Base-by-base conservation (phyloP, 805 yeast genomes). In the Saturnispora quitensis region DNA sequence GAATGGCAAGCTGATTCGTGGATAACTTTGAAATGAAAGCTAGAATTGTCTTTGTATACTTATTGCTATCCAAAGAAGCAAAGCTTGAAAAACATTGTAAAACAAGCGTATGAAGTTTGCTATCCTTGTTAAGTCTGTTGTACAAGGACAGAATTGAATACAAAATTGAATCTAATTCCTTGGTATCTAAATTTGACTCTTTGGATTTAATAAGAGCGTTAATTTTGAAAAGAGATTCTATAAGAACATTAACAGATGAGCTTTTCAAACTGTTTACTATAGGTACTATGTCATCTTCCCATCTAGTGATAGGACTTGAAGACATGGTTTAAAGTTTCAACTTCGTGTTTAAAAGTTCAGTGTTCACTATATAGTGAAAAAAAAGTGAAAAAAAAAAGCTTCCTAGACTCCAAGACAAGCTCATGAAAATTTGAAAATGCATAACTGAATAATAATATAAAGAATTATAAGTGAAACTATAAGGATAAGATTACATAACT, bases 51-150 rank as follows among this genome's bases (percentile, higher is more conserved):
- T 62, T 55, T 4, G 61, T 53, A 40, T 62, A 62, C 43, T 50
- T 57, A 28, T 57, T 60, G 68, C 60, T 52, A 69, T 60, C 59
- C 31, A 60, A 38, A 2, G 55, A 49, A 8, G 75, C 56, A 27
- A 78, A 65, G 18, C 60, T 58, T 9, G 64, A 62, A 49, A 82
- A 72, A 3, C 74, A 67, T 13, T 62, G 56, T 31, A 67, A 55
- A 5, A 78, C 76, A 45, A 69, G 65, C 42, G 62, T 61, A 50
- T 82, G 70, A 15, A 84, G 78, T 46, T 62, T 65, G 10, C 67
- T 56, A 60, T 82, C 86, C 55, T 71, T 76, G 55, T 80, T 80
- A 47, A 53, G 62, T 58, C 71, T 71, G 45, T 67, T 65, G 63
- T 70, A 81, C 3, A 83, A 75, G 45, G 70, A 70, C 55, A 82